Evolutionary conservation across 495 filamentous ascomycete species (phyloP), one percentile per base, ranked within the genome.

Genomic region (Aspergillus heteromorphus): DNA sequence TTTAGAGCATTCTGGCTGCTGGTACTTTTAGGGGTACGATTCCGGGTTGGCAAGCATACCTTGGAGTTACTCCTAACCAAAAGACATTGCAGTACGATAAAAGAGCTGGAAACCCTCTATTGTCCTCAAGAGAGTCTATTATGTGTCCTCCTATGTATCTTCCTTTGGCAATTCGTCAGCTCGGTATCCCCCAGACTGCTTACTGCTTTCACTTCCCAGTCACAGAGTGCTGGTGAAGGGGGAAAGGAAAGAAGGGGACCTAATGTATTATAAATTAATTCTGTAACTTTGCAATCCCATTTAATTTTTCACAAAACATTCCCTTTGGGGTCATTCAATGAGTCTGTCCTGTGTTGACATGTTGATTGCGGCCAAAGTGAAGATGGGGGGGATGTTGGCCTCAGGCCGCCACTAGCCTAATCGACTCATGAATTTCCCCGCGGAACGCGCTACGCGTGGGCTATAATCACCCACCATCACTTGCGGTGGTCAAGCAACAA

Each of bases 381-480:
- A n/a, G 5, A n/a, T n/a, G 34, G 34, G 1, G 21, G 8, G 6
- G 2, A 21, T 48, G 42, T 27, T 21, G 63, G 65, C 72, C 68
- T 73, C 41, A 73, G 72, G 68, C 68, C 18, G 6, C 55, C 30
- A 55, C 48, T 25, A 23, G 40, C 47, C 21, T 48, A 48, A 43
- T 56, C 45, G 20, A 51, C 21, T 19, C 29, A 40, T 51, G 55
- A 54, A 65, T 59, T 66, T 65, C 63, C 66, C 66, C 68, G 64
- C 66, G 60, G 57, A 65, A 70, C 70, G 68, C 72, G 72, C 41
- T 65, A 70, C 72, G 71, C 71, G 71, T 75, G 47, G 27, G 55
- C 52, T 55, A 56, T n/a, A n/a, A n/a, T 56, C 41, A 52, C 60
- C 60, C 51, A 63, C 59, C 54, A 65, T 62, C 58, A 60, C 61